Conservation (phyloP, 1,284 basidiomycete species). For the Apiotrichum siamense region DNA sequence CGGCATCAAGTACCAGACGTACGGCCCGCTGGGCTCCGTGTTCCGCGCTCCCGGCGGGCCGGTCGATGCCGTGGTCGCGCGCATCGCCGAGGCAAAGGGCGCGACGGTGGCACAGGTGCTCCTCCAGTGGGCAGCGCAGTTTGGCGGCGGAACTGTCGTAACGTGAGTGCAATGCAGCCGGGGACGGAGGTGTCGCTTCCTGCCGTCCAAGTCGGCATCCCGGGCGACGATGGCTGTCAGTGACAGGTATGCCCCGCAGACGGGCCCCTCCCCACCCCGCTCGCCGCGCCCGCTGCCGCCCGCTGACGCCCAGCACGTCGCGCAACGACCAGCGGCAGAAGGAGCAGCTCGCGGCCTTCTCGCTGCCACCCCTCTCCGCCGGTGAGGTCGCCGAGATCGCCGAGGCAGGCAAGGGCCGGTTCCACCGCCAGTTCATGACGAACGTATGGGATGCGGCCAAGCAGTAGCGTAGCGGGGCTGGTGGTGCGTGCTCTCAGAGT, state of each 20-base stretch:
- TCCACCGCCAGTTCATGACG: conserved; percentile 28
- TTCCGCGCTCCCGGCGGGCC: conserved; percentile 55
- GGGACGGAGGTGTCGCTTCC: neutral
- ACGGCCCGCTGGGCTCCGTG: conserved; percentile 51
- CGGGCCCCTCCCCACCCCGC: neutral
- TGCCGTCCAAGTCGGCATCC: neutral
- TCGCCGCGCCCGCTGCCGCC: neutral
- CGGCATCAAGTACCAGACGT: conserved; percentile 63
- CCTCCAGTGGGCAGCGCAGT: conserved; percentile 40
- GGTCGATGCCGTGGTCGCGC: conserved; percentile 52
- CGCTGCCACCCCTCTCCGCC: conserved; percentile 56
- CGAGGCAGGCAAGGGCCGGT: conserved; percentile 32
- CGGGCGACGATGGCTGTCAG: too few relatives aligned
- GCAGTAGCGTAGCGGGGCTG: neutral
- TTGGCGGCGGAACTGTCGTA: conserved; percentile 51
- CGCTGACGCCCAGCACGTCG: conserved; percentile 50
- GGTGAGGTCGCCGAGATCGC: conserved; percentile 51
- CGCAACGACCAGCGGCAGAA: conserved; percentile 61
- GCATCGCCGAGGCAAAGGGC: conserved; percentile 49
- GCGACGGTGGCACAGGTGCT: conserved; percentile 39
- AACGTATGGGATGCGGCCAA: neutral
- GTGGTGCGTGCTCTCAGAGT: too few relatives aligned
- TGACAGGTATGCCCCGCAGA: too few relatives aligned
- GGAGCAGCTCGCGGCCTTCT: conserved; percentile 58
- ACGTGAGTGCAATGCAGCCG: conserved; percentile 51